Base-by-base conservation (phyloP, 2,329 filamentous ascomycete genomes). In the Beauveria asiatica region DNA sequence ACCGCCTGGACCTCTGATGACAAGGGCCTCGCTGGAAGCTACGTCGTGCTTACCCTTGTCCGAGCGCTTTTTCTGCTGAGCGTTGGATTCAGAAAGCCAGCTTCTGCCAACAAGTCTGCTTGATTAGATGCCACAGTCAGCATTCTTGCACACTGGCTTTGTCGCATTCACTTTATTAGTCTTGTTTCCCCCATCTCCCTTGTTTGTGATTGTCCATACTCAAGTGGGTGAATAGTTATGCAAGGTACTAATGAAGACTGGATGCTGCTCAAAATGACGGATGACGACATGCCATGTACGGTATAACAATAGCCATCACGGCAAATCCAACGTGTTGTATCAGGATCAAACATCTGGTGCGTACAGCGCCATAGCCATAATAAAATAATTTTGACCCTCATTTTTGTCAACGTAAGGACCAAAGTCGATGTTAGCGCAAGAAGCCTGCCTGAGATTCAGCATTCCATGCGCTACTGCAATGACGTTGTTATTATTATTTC, bases 51-150 rank as follows among this genome's bases (percentile, higher is more conserved):
- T 23, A 64, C 64, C 3, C 19, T 60, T 1, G 46, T 64, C 19
- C 52, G 65, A 45, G 41, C 62, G 27, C 52, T 63, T 16, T 65
- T 66, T 57, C 41, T 65, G 19, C 19, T 64, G 37, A 63, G 63
- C 1, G 54, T 63, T 46, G 64, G 65, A 1, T 64, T 64, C 42
- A 42, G 42, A 10, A 48, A 49, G 9, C 41, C 46, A 33, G 52
- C 21, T 5, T 23, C 19, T 6, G 55, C 44, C 10, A 61, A 54
- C 49, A 64, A 62, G 57, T 48, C 42, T 19, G 16, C 17, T 5
- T 54, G 21, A 41, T n/a, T n/a, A 51, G 42, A 11, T 37, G 6
- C 6, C 27, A 5, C 4, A 21, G 13, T 9, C 17, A 45, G 11
- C 10, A n/a, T 8, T 44, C 30, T 33, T 13, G 11, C 33, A 37